Percentiles rank a stretch among this genome's conserved stretches.
These are phyloP conservation scores for Trametes elegans DNA, from an alignment of 768 basidiomycete species.

Conservation along the genomic window DNA sequence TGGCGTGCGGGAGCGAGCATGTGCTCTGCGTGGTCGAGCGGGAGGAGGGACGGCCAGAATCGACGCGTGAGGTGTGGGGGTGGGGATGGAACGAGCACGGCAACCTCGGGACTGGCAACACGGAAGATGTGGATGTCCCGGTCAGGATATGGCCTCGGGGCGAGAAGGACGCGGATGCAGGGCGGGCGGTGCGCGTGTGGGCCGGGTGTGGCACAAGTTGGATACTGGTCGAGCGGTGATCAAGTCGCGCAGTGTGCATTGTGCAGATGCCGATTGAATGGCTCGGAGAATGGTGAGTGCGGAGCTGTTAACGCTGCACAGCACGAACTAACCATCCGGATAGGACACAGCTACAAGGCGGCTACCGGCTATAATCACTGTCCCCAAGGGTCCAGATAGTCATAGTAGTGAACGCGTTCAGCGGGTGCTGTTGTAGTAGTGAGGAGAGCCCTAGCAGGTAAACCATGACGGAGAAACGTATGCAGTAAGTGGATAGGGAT, in stretches of 20 bases:
- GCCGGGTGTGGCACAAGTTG: constrained; percentile 55
- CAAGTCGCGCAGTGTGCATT: too few species aligned
- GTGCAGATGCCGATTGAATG: too few species aligned
- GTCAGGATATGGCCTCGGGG: constrained; percentile 51
- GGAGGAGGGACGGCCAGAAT: constrained; percentile 1
- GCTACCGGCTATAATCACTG: too few species aligned
- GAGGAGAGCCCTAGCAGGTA: too few species aligned
- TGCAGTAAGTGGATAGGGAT: too few species aligned
- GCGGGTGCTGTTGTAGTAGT: too few species aligned
- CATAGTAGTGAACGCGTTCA: too few species aligned
- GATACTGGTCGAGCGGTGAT: constrained; percentile 31
- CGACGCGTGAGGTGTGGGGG: constrained; percentile 68
- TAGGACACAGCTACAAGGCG: neutral
- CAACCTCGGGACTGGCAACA: constrained; percentile 73
- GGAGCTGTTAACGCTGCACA: too few species aligned
- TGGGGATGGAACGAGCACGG: constrained; percentile 99
- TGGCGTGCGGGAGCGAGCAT: constrained; percentile 88
- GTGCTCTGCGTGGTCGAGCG: constrained; percentile 41
- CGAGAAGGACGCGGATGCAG: neutral
- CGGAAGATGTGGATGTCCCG: constrained; percentile 51
- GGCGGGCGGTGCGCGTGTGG: constrained; percentile 33
- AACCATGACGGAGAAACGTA: too few species aligned
- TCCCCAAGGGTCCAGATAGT: too few species aligned
- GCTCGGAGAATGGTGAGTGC: neutral
- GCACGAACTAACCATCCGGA: too few species aligned